These are phyloP conservation scores for Sanghuangporus weigelae DNA, from an alignment of 1,284 basidiomycete genomes.

Conservation along the genomic window DNA sequence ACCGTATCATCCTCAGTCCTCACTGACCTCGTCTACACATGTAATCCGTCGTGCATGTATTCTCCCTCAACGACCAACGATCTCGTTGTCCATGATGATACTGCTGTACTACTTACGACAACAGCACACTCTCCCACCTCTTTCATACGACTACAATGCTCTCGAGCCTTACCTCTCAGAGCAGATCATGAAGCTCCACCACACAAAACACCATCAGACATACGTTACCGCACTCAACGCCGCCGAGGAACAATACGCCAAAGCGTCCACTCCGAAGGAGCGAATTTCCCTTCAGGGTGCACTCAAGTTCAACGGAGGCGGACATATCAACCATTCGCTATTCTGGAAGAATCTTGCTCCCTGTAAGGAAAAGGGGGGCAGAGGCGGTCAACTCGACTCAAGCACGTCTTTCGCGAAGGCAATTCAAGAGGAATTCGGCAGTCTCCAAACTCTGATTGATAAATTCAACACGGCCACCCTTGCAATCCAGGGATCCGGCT, in stretches of 20 bases:
- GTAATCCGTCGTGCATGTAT: background rate
- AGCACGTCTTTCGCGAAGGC: constrained; percentile 61
- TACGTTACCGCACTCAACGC: constrained; percentile 74
- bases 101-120: background rate
- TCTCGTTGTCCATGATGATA: background rate
- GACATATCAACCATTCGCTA: constrained; percentile 86
- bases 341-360: constrained; percentile 92
- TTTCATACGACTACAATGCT: constrained; percentile 84
- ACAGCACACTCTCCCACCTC: constrained; percentile 53
- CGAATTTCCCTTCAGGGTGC: constrained; percentile 73
- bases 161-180: constrained; percentile 83
- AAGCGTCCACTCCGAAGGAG: constrained; percentile 62
- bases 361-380: constrained; percentile 38
- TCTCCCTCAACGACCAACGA: background rate
- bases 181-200: constrained; percentile 83
- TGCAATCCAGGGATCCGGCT: constrained; percentile 87
- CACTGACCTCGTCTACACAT: background rate
- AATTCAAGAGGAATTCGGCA: constrained; percentile 63
- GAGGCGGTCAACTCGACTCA: constrained; percentile 59
- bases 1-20: background rate
- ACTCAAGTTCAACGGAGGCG: constrained; percentile 70
- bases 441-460: constrained; percentile 62
- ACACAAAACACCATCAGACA: constrained; percentile 83
- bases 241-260: constrained; percentile 69
- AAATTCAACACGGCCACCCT: constrained; percentile 71